Evolutionary conservation across 352 stramenopile genomes (phyloP).

Genomic region (Phytophthora kernoviae): DNA sequence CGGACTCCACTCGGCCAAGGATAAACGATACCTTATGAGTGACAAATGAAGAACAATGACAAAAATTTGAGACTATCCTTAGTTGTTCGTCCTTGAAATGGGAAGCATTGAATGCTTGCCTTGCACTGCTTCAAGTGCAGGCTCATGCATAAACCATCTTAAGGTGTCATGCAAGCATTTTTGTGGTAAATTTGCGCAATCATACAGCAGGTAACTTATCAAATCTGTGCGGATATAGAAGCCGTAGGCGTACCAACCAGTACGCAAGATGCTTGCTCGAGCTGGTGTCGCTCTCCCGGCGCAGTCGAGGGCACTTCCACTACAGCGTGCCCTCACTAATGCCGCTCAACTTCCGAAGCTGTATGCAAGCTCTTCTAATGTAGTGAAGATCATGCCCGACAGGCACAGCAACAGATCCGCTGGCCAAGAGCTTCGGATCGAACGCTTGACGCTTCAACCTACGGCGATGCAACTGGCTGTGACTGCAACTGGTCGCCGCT

Average conservation of each 20-base stretch:
- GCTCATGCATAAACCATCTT: not conserved
- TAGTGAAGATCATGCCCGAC: not conserved
- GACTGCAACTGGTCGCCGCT: slow-evolving; percentile 13
- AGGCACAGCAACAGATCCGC: not conserved
- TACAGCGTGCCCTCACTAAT: slow-evolving; percentile 6
- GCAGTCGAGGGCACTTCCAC: slow-evolving; percentile 10
- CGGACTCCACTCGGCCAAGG: slow-evolving; percentile 9
- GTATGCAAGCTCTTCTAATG: not conserved
- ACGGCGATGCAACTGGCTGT: not conserved
- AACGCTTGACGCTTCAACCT: slow-evolving; percentile 19
- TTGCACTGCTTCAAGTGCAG: not conserved
- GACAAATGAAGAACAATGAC: slow-evolving; percentile 34
- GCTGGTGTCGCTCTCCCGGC: slow-evolving; percentile 5
- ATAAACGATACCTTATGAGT: slow-evolving; percentile 42
- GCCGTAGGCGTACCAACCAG: not conserved
- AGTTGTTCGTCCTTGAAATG: not conserved
- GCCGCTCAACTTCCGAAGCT: not conserved
- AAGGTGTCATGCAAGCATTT: slow-evolving; percentile 5
- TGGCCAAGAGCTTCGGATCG: slow-evolving; percentile 2
- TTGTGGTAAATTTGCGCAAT: slow-evolving; percentile 33
- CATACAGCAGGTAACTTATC: not conserved
- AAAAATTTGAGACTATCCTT: slow-evolving; percentile 25
- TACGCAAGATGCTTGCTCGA: slow-evolving; percentile 26
- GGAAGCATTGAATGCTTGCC: no score
- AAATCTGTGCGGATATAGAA: not conserved